phyloP scores from a whole-genome alignment of 345 rosid genomes.

The Rhodomyrtus tomentosa region DNA sequence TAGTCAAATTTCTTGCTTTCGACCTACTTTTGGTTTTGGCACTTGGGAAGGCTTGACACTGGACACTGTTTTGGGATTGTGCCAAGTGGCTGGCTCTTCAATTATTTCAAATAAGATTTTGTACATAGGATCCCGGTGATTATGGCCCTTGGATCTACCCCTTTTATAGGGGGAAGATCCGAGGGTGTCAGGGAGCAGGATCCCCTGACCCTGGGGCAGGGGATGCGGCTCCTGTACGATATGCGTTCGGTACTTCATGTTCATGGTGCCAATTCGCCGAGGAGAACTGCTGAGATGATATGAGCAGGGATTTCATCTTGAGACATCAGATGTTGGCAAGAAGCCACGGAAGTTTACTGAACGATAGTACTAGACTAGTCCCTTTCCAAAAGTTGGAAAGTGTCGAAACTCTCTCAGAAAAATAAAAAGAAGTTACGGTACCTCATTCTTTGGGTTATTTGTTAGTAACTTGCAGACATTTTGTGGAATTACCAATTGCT shows the following conservation, averaged over 20 bases:
- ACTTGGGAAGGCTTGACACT: neutral
- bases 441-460: neutral
- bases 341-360: neutral
- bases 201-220: no score
- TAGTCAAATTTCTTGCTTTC: neutral
- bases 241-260: neutral
- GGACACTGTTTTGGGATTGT: neutral
- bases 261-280: no score
- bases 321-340: neutral
- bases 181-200: no score
- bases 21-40: neutral
- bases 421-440: neutral
- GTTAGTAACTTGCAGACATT: neutral
- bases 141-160: no score
- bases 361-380: neutral
- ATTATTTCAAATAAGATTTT: neutral
- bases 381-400: neutral
- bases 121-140: no score
- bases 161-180: no score
- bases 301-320: neutral
- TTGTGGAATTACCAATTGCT: neutral
- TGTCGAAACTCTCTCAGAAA: neutral
- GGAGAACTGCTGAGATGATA: no score
- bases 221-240: no score
- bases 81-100: neutral